phyloP scores from a whole-genome alignment of 1,284 basidiomycete species.

The Pascua sp. region DNA sequence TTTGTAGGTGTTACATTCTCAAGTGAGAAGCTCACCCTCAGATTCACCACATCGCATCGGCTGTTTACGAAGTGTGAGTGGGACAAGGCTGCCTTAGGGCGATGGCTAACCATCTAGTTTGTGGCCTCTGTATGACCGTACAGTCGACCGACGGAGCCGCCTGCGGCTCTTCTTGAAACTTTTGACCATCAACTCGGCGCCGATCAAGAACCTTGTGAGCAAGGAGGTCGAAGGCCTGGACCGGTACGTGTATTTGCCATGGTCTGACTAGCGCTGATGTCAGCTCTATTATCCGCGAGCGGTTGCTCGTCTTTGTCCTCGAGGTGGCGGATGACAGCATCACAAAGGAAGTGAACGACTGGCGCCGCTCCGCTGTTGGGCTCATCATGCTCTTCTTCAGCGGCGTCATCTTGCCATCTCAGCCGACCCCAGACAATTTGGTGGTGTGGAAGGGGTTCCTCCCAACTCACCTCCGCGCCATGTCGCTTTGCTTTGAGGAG shows the following conservation, averaged over 20 bases:
- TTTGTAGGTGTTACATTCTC: slow-evolving; percentile 22
- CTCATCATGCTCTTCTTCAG: slow-evolving; percentile 34
- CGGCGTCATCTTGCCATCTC: slow-evolving; percentile 19
- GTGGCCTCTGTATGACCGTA: slow-evolving; percentile 32
- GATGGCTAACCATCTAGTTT: slow-evolving; percentile 11
- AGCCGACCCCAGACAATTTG: slow-evolving; percentile 26
- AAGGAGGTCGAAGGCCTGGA: slow-evolving; percentile 12
- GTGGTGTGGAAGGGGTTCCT: slow-evolving; percentile 26
- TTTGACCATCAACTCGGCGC: slow-evolving; percentile 29
- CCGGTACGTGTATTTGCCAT: slow-evolving; percentile 11
- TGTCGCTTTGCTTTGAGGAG: slow-evolving; percentile 38
- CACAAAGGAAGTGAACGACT: slow-evolving; percentile 21
- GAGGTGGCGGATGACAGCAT: slow-evolving; percentile 32
- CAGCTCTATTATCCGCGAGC: slow-evolving; percentile 21
- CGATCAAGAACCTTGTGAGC: slow-evolving; percentile 26
- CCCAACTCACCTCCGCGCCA: slow-evolving; percentile 28
- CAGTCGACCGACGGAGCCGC: slow-evolving; percentile 22
- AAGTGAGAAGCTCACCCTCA: slow-evolving; percentile 1
- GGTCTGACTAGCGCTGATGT: neutral
- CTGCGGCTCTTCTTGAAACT: slow-evolving; percentile 32
- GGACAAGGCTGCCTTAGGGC: too few relatives aligned
- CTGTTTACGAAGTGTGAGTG: slow-evolving; percentile 15
- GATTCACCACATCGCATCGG: slow-evolving; percentile 22
- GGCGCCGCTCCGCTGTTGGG: slow-evolving; percentile 26
- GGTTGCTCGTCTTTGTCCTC: slow-evolving; percentile 31